Evolutionary conservation across 2,329 filamentous ascomycete genomes (phyloP).

Genomic region (Botrytis sinoallii): DNA sequence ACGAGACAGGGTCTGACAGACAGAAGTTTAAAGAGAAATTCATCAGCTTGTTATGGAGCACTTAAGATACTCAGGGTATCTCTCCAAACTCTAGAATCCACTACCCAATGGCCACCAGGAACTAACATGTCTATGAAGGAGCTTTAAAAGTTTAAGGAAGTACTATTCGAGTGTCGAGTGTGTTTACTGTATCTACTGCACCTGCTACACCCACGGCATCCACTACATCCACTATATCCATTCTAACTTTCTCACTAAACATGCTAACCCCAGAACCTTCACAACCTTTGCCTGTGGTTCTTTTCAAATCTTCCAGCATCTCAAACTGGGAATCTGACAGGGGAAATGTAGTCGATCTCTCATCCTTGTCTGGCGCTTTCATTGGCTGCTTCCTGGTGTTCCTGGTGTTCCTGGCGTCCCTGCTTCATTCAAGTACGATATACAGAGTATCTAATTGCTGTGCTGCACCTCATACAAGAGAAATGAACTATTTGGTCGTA

Average conservation of each 20-base stretch:
- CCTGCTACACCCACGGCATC: neutral
- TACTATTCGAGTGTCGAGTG: neutral
- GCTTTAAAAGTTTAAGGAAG: neutral
- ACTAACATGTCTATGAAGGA: neutral
- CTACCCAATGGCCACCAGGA: neutral
- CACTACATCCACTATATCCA: neutral
- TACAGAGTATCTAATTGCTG: neutral
- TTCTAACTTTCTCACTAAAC: neutral
- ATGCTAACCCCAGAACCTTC: neutral
- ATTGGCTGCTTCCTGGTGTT: neutral
- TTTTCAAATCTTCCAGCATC: neutral
- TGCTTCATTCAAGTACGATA: neutral
- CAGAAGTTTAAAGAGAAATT: neutral
- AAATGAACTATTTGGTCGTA: neutral
- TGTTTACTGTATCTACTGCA: neutral
- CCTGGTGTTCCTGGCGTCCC: neutral
- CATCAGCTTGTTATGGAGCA: neutral
- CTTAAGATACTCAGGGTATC: neutral
- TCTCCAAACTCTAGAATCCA: neutral
- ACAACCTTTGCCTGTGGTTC: neutral
- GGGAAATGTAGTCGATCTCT: neutral
- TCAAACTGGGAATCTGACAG: neutral
- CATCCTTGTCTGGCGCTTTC: neutral
- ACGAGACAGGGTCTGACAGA: neutral
- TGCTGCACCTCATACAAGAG: neutral